These are phyloP conservation scores for Aegilops umbellulata DNA, from an alignment of 176 grass and related monocot species.

Conservation along the genomic window DNA sequence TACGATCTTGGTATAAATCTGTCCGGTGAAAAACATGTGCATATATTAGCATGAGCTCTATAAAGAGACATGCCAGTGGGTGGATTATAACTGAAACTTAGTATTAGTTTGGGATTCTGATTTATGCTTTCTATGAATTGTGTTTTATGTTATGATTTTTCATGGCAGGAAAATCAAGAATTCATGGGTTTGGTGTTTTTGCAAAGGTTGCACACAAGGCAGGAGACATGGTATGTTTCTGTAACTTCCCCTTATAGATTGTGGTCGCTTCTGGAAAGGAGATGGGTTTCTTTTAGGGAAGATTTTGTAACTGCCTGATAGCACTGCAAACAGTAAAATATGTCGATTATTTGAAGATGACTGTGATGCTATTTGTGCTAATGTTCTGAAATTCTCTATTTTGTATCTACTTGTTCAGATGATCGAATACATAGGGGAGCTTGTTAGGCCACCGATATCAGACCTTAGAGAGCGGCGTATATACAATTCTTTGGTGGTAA, in stretches of 20 bases:
- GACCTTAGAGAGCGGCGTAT: conserved; percentile 81
- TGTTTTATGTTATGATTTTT: background rate
- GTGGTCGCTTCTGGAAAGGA: conserved; percentile 20
- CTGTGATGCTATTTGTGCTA: conserved; percentile 9
- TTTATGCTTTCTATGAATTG: conserved; percentile 16
- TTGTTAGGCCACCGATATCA: conserved; percentile 90
- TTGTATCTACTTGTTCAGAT: conserved; percentile 59
- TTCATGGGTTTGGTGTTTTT: conserved; percentile 99
- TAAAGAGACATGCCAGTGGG: background rate
- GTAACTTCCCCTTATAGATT: conserved; percentile 23
- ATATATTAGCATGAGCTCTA: background rate
- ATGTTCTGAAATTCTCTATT: conserved; percentile 32
- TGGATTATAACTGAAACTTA: conserved; percentile 19
- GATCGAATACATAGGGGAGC: conserved; percentile 95
- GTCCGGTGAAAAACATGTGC: background rate
- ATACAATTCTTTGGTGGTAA: conserved; percentile 96
- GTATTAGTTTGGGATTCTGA: conserved; percentile 16
- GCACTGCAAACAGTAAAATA: background rate
- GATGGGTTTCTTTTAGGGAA: conserved; percentile 6
- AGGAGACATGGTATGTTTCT: conserved; percentile 85
- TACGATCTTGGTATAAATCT: conserved; percentile 20
- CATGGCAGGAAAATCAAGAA: conserved; percentile 91
- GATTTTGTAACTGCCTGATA: background rate
- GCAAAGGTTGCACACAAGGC: conserved; percentile 93
- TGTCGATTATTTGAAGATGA: background rate